Evolutionary conservation across 2,329 filamentous ascomycete genomes (phyloP).

Genomic region (Xylariaceae sp.): DNA sequence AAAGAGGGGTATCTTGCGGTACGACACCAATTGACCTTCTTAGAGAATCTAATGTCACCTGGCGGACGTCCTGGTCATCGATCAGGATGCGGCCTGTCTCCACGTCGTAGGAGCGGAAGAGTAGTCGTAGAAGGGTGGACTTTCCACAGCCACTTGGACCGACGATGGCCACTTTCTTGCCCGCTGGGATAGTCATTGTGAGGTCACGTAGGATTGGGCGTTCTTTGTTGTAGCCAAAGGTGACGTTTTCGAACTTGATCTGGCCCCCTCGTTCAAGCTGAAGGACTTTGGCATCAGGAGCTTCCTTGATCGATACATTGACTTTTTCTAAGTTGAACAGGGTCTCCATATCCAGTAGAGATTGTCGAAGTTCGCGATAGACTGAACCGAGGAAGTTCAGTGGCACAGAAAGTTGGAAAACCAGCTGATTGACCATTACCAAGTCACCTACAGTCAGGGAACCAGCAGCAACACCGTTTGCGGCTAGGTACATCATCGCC

Average conservation of each 20-base stretch:
- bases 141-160: conserved; percentile 96
- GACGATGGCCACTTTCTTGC: conserved; percentile 93
- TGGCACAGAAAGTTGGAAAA: conserved; percentile 95
- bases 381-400: conserved; percentile 98
- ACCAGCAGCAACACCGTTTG: conserved; percentile 79
- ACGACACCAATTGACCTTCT: conserved; percentile 88
- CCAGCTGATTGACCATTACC: conserved; percentile 98
- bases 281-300: conserved; percentile 68
- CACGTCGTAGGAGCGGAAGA: conserved; percentile 94
- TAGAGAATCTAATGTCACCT: conserved; percentile 77
- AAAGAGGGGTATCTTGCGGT: conserved; percentile 92
- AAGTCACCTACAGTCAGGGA: conserved; percentile 87
- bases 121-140: conserved; percentile 81
- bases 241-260: conserved; percentile 92
- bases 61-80: conserved; percentile 86
- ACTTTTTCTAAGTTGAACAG: conserved; percentile 97
- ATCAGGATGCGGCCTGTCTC: conserved; percentile 82
- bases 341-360: conserved; percentile 95
- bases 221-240: conserved; percentile 85
- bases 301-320: conserved; percentile 80
- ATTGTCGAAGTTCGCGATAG: conserved; percentile 92
- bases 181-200: conserved; percentile 84
- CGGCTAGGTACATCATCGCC: conserved; percentile 96
- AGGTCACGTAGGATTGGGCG: conserved; percentile 84
- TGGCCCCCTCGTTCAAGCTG: conserved; percentile 73